Evolutionary conservation across 768 basidiomycete species (phyloP).

Genomic region (Tulasnella sp.): DNA sequence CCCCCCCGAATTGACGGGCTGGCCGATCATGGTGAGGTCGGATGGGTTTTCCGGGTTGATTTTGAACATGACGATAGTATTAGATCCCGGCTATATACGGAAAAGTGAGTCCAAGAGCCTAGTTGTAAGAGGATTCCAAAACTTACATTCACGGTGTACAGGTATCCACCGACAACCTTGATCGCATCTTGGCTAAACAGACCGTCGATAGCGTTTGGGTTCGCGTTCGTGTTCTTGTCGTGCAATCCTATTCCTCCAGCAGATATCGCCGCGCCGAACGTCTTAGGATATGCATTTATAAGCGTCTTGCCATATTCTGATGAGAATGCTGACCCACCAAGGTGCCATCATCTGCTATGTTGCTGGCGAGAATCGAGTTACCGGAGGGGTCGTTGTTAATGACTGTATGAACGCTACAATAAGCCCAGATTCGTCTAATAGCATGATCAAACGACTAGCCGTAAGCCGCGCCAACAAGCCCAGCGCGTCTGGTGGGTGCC

Average conservation of each 20-base stretch:
- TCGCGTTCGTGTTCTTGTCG: not conserved
- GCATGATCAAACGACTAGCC: not conserved
- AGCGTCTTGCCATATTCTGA: not conserved
- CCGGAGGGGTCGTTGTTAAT: not conserved
- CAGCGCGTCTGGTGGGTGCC: not conserved
- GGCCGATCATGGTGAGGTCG: constrained; percentile 3
- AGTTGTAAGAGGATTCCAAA: not conserved
- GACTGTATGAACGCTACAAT: not conserved
- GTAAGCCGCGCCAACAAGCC: not conserved
- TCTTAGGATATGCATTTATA: not conserved
- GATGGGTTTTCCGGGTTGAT: constrained; percentile 10
- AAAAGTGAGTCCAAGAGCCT: not conserved
- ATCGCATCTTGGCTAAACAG: not conserved
- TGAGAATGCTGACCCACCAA: not conserved
- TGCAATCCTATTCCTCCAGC: not conserved
- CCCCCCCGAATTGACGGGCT: not conserved
- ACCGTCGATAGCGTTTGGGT: not conserved
- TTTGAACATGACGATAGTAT: constrained; percentile 5
- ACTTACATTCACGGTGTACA: constrained; percentile 10
- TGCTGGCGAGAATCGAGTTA: not conserved
- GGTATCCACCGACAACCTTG: not conserved
- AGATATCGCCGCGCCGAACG: not conserved
- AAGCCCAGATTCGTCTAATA: not conserved
- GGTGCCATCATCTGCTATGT: not conserved
- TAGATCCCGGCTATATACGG: not conserved